Conservation (phyloP, 371 early-diverging fungal species). For the Mucor piriformis region DNA sequence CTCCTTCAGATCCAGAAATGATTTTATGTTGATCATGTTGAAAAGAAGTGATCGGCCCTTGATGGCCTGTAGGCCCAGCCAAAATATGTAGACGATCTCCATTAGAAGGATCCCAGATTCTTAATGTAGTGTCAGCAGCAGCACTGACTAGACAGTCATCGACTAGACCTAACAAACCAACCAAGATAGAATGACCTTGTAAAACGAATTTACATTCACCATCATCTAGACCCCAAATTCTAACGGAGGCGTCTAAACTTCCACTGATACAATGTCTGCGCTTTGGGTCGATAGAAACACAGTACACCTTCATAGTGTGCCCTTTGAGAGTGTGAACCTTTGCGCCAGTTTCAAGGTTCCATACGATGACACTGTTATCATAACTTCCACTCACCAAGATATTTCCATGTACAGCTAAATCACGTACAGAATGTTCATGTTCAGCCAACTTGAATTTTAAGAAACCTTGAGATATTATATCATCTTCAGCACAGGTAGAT, state of each 20-base stretch:
- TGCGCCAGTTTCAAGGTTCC: slow-evolving; percentile 82
- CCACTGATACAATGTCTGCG: slow-evolving; percentile 89
- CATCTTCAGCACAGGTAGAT: slow-evolving; percentile 18
- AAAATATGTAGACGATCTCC: slow-evolving; percentile 71
- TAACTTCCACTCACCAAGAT: slow-evolving; percentile 95
- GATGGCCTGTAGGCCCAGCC: slow-evolving; percentile 53
- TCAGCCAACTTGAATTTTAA: slow-evolving; percentile 72
- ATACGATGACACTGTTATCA: slow-evolving; percentile 92
- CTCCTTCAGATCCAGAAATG: slow-evolving; percentile 90
- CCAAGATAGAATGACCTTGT: slow-evolving; percentile 83
- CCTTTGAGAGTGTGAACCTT: slow-evolving; percentile 68
- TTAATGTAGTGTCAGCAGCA: slow-evolving; percentile 92
- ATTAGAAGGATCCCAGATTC: slow-evolving; percentile 90
- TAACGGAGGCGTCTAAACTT: slow-evolving; percentile 95
- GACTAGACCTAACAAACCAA: slow-evolving; percentile 88
- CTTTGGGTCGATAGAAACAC: slow-evolving; percentile 87
- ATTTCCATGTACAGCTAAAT: slow-evolving; percentile 89
- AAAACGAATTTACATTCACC: slow-evolving; percentile 76
- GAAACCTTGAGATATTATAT: slow-evolving; percentile 12
- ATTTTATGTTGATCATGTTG: slow-evolving; percentile 88
- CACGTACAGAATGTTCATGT: slow-evolving; percentile 93
- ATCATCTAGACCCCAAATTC: slow-evolving; percentile 92
- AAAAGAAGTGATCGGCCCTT: slow-evolving; percentile 93
- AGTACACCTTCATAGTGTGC: slow-evolving; percentile 92
- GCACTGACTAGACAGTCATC: slow-evolving; percentile 88